Base-by-base conservation (phyloP, 2,329 filamentous ascomycete species). In the Fusarium sp. region DNA sequence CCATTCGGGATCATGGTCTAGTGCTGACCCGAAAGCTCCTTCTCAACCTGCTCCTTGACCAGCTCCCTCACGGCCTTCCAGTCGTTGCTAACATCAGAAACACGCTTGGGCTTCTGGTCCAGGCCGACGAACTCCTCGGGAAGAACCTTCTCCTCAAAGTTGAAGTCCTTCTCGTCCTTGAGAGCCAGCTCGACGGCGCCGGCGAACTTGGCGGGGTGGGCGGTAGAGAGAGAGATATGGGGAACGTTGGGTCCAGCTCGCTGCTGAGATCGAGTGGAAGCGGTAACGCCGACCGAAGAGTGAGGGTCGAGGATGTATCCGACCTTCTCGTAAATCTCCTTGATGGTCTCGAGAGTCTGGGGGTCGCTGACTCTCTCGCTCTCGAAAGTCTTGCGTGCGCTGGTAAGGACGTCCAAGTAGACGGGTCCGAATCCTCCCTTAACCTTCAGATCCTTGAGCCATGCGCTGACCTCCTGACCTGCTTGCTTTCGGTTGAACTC, bases 201-300 rank as follows among this genome's bases (percentile, higher is more conserved):
- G 0, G 93, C 92, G 80, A 99, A 99, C 84, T 99, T 99, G 71
- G 96, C 97, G 0, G 97, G 96, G 83, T 99, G 97, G 3, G 97
- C 97, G 2, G 97, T 99, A 2, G 95, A 94, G 4, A 99, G 90
- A 1, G 95, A 92, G 78, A 99, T 93, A 82, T 97, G 93, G n/a
- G 84, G 87, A 62, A 92, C 84, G 18, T 85, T 85, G 3, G 87
- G 81, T 32, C 84, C 84, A 1, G 86, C 82, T 14, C 90, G 87
- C 50, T 85, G 81, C 37, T 94, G 87, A 4, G 94, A 95, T 67
- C 95, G 89, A 64, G 91, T 81, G 0, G 95, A 89, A 1, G 94
- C 95, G 20, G 92, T 88, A 43, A 98, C 89, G 66, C 95, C 97
- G 54, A 99, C 93, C 2, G 97, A 95, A 0, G 95, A 92, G 85